These are phyloP conservation scores for Citrus sp. DNA, from an alignment of 345 rosid species.

Conservation along the genomic window DNA sequence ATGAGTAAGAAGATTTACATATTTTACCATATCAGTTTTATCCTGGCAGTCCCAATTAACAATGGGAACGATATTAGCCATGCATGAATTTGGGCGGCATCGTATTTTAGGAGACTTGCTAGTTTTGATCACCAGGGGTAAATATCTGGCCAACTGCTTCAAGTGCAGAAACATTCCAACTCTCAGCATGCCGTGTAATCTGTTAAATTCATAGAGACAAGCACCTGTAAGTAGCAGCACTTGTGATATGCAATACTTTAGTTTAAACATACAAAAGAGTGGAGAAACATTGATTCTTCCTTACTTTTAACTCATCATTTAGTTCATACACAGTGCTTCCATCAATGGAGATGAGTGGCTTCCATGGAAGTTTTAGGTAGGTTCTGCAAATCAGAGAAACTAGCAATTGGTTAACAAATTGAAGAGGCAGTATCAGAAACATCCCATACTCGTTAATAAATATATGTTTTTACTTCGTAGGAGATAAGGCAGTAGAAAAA, in stretches of 20 bases:
- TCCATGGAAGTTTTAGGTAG: constrained; percentile 81
- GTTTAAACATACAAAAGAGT: neutral
- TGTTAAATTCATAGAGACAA: constrained; percentile 14
- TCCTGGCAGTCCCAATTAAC: neutral
- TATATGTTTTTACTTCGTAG: neutral
- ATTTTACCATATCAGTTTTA: neutral
- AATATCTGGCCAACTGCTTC: constrained; percentile 80
- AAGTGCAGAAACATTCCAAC: constrained; percentile 73
- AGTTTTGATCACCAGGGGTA: constrained; percentile 31
- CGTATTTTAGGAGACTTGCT: constrained; percentile 7
- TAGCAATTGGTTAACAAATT: neutral
- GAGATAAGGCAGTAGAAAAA: neutral
- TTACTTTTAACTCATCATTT: constrained; percentile 47
- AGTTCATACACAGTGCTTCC: constrained; percentile 69
- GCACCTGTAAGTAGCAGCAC: neutral
- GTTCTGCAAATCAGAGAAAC: constrained; percentile 51
- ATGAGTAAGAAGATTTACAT: neutral
- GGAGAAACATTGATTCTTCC: constrained; percentile 6
- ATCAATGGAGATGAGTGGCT: constrained; percentile 57
- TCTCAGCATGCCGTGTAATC: constrained; percentile 80
- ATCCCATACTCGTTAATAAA: neutral
- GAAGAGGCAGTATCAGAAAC: neutral
- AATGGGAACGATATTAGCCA: neutral
- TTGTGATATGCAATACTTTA: neutral
- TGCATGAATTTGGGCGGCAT: neutral